Evolutionary conservation across 2,329 filamentous ascomycete genomes (phyloP), one percentile per base, ranked within the genome.

Genomic region (Aspergillus hiratsukae): DNA sequence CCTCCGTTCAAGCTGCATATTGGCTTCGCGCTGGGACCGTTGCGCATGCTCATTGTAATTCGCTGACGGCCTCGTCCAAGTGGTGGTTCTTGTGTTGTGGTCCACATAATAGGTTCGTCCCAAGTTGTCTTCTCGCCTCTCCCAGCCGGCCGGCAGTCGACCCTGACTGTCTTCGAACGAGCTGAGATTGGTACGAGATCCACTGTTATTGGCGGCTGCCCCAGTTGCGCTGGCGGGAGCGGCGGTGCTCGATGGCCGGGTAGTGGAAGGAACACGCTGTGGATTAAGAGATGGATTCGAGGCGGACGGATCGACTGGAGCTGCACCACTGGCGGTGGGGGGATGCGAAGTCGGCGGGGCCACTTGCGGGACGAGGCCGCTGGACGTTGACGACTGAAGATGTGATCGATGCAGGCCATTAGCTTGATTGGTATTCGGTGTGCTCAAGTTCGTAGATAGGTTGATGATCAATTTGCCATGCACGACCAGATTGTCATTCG

Each of bases 71-170:
- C 94, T 83, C 65, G 90, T 93, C 94, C 94, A 99, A 65, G 93
- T 97, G 0, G 94, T 99, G 54, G 94, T 93, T 66, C 94, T 83
- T 6, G 92, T 96, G 73, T 97, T 97, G 73, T 97, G 94, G 69
- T 99, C 94, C 52, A 99, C 94, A 72, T 97, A 99, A 72, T 99
- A 99, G 23, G 93, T 97, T 67, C 94, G 85, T 52, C 94, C 93
- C 46, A 97, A 76, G 65, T 97, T 94, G 72, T 99, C 94, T 74
- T 97, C 93, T 55, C 94, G 86, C 55, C 94, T 87, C 77, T 99
- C 94, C 93, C 94, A 99, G 35, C 94, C 94, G 51, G 89, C 87
- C 35, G 94, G 94, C 54, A 99, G 77, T 65, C 93, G 87, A 56
- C 94, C 94, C 70, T 97, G 92, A n/a, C 87, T 86, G 75, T 99